A percentile compares a stretch with the other conserved stretches of the same genome.
phyloP scores from a whole-genome alignment of 345 rosid species.

The Melastoma malabathricum region DNA sequence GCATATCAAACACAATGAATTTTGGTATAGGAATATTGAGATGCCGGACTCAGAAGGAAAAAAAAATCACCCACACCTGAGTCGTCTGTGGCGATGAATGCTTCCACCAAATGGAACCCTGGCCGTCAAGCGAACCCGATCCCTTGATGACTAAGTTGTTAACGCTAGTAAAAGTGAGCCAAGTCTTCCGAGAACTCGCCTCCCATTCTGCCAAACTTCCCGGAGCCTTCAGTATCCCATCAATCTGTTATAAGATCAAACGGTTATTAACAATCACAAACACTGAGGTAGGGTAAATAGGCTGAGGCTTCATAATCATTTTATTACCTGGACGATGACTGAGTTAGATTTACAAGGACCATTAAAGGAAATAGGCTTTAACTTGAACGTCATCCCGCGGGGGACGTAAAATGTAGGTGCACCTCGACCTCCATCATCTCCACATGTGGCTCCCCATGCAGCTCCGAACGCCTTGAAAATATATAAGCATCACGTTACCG shows the following conservation, averaged over 20 bases:
- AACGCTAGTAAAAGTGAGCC: slow-evolving; percentile 10
- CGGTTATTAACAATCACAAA: no score
- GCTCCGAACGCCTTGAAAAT: slow-evolving; percentile 17
- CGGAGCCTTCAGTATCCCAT: slow-evolving; percentile 18
- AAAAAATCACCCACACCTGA: no score
- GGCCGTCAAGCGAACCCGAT: slow-evolving; percentile 19
- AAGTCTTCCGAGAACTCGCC: neutral
- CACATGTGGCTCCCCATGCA: slow-evolving; percentile 18
- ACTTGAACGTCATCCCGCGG: slow-evolving; percentile 5
- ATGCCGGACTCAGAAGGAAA: no score
- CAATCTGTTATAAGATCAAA: slow-evolving; percentile 6
- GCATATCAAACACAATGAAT: no score
- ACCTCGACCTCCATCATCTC: neutral
- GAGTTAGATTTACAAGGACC: slow-evolving; percentile 22
- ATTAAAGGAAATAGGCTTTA: slow-evolving; percentile 7
- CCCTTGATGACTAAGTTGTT: slow-evolving; percentile 12
- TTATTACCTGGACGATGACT: neutral
- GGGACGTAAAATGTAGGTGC: slow-evolving; percentile 12
- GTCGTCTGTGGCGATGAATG: neutral
- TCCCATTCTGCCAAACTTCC: slow-evolving; percentile 1
- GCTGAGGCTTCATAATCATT: no score
- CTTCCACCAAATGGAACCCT: slow-evolving; percentile 26
- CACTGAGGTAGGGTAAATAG: no score
- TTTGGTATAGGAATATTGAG: no score
- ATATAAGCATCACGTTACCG: neutral